Base-by-base conservation (phyloP, 1,284 basidiomycete genomes). In the Boletellus sp. region DNA sequence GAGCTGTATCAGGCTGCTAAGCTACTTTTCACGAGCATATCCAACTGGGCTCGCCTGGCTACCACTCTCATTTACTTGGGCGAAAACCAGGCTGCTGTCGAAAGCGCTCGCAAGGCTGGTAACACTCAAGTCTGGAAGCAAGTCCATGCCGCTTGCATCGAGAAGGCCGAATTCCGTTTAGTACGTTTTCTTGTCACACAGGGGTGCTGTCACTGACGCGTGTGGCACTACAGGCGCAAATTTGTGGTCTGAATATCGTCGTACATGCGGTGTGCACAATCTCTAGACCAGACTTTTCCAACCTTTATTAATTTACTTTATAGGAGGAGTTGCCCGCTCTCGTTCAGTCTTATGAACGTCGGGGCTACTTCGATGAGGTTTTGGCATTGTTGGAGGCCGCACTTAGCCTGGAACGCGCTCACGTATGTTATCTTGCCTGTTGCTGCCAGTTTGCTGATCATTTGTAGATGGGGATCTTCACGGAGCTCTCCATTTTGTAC, bases 41-140 rank as follows among this genome's bases (percentile, higher is more conserved):
- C 93, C 6, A 99, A 99, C 75, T 99, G 95, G 90, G 97, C 97
- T 40, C 84, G 97, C 56, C 78, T 99, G 54, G 97, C 97, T 2
- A 99, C 97, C 1, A 99, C 97, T 8, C 83, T 98, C 64, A 98
- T 99, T 69, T 99, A 99, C 74, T 83, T 99, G 46, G 92, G 93
- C 51, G 96, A 99, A 74, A 98, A 97, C 71, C 96, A 98, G 72
- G 85, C 91, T 48, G 97, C 97, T 18, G 97, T 99, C 18, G 97
- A 99, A 72, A 97, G 96, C 58, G 97, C 97, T 18, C 82, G 97
- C 58, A 99, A 99, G 71, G 97, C 97, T 18, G 97, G 97, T 30
- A 99, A 99, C 70, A 99, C 97, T 11, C 93, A 97, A 72, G 97
- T 99, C n/a, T 99, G 97, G 97, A 98, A 98, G 75, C 97, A 99